Conservation (phyloP, 2,329 filamentous ascomycete species). For the Trichoderma semiorbis region DNA sequence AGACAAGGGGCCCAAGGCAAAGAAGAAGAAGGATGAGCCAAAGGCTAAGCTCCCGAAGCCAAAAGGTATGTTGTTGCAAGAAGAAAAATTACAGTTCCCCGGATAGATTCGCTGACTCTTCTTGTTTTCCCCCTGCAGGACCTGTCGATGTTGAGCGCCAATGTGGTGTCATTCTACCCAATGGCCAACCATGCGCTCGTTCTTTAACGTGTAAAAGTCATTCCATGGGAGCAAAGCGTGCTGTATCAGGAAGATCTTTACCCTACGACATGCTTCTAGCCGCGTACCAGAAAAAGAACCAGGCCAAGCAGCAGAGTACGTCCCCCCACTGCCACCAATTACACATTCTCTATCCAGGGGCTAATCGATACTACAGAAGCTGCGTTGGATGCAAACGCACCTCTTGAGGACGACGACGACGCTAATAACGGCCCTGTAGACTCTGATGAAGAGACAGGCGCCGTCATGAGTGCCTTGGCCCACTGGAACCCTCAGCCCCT, state of each 20-base stretch:
- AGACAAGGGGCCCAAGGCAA: constrained; percentile 81
- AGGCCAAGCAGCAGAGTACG: constrained; percentile 94
- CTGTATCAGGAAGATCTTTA: constrained; percentile 78
- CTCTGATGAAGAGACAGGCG: constrained; percentile 88
- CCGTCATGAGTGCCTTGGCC: constrained; percentile 77
- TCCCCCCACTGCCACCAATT: constrained; percentile 23
- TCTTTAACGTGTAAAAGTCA: constrained; percentile 93
- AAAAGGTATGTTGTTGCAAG: constrained; percentile 54
- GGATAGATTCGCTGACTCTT: not conserved
- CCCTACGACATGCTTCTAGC: constrained; percentile 91
- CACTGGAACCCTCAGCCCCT: constrained; percentile 77
- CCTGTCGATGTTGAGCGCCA: constrained; percentile 93
- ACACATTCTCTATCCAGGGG: not conserved
- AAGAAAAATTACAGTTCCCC: not conserved
- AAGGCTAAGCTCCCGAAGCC: constrained; percentile 81
- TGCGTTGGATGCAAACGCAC: constrained; percentile 89
- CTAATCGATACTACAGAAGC: constrained; percentile 59
- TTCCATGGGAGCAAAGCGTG: constrained; percentile 89
- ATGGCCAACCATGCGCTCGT: constrained; percentile 81
- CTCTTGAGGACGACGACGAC: constrained; percentile 81
- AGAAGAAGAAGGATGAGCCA: constrained; percentile 93
- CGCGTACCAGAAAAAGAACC: constrained; percentile 95
- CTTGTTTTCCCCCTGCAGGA: constrained; percentile 39
- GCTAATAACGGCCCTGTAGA: constrained; percentile 78
- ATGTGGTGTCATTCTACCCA: constrained; percentile 82